Evolutionary conservation across 2,329 filamentous ascomycete genomes (phyloP), one percentile per base, ranked within the genome.

Genomic region (Fusarium piperis): DNA sequence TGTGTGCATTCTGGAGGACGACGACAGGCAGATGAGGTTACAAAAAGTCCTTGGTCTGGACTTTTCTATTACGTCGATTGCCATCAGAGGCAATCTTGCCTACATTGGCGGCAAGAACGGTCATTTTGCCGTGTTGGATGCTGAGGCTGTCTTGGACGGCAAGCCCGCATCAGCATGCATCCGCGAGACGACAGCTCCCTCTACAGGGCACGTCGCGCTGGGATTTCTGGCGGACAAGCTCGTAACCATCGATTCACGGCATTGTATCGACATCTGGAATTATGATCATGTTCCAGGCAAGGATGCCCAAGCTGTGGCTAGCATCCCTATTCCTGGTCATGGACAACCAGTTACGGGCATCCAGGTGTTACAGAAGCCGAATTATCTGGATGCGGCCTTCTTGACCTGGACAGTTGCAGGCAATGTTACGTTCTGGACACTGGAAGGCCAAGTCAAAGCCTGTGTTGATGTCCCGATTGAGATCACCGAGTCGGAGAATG

Each of bases 341-440:
- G 88, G 89, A 15, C 89, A 91, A 57, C 82, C 90, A 1, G 88
- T 92, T n/a, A 80, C 94, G 44, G 96, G 96, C 15, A 91, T 98
- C 1, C 88, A 91, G 59, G 81, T 90, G 1, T 82, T 98, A 6
- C 80, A 86, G 4, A 83, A 84, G 23, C 86, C 89, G 0, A 93
- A 93, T 65, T 79, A 84, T 6, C 82, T 89, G 26, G 85, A 88
- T 23, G 91, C 94, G 1, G 88, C 91, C 10, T 98, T 98, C 77
- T 91, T 95, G 71, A 98, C 95, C 0, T 99, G 95, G 93, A 95
- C 95, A 2, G 89, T 88, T 23, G 91, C 91, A 58, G 96, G 96
- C 6, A 90, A 88, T 16, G 88, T 98, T 57, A 89, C 93, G 26
- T 92, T 97, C 74, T 99, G 96, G 96, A 89, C 91, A 74, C 79